phyloP scores from a whole-genome alignment of 305 asterid species.

The Ajuga reptans region DNA sequence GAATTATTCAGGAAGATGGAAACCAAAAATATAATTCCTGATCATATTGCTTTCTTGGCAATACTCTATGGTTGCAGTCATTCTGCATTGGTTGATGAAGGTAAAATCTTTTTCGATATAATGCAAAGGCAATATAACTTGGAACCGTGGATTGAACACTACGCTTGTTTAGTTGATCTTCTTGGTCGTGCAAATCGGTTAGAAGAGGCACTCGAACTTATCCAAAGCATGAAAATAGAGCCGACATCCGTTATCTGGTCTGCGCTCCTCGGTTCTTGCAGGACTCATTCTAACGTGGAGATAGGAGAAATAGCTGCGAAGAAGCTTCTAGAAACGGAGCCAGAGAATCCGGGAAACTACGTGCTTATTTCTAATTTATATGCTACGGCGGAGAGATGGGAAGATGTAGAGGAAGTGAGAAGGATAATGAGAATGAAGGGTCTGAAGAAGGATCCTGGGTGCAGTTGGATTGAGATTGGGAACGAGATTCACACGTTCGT shows the following conservation, averaged over 20 bases:
- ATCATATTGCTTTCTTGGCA: slow-evolving; percentile 58
- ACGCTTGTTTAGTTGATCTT: slow-evolving; percentile 67
- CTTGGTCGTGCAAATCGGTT: slow-evolving; percentile 77
- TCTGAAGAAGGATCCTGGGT: slow-evolving; percentile 76
- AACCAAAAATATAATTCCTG: slow-evolving; percentile 43
- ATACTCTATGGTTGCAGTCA: slow-evolving; percentile 78
- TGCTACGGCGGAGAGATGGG: slow-evolving; percentile 69
- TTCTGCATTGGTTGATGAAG: slow-evolving; percentile 62
- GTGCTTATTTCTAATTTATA: slow-evolving; percentile 66
- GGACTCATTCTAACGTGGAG: slow-evolving; percentile 48
- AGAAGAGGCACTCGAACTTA: slow-evolving; percentile 54
- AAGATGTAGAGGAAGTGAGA: slow-evolving; percentile 58
- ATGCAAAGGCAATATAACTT: slow-evolving; percentile 48
- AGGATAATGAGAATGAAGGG: slow-evolving; percentile 57
- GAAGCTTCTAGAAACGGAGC: slow-evolving; percentile 68
- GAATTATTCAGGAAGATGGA: slow-evolving; percentile 46
- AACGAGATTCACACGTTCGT: slow-evolving; percentile 51
- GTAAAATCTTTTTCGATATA: slow-evolving; percentile 35
- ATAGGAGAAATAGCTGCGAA: slow-evolving; percentile 69
- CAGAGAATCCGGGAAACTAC: slow-evolving; percentile 67
- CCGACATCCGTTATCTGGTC: slow-evolving; percentile 72
- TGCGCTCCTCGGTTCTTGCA: slow-evolving; percentile 69
- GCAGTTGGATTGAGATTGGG: slow-evolving; percentile 82
- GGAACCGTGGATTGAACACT: slow-evolving; percentile 87
- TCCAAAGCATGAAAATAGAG: slow-evolving; percentile 42